These are phyloP conservation scores for Ogataea trehalophila DNA, from an alignment of 805 yeast genomes.

Conservation along the genomic window DNA sequence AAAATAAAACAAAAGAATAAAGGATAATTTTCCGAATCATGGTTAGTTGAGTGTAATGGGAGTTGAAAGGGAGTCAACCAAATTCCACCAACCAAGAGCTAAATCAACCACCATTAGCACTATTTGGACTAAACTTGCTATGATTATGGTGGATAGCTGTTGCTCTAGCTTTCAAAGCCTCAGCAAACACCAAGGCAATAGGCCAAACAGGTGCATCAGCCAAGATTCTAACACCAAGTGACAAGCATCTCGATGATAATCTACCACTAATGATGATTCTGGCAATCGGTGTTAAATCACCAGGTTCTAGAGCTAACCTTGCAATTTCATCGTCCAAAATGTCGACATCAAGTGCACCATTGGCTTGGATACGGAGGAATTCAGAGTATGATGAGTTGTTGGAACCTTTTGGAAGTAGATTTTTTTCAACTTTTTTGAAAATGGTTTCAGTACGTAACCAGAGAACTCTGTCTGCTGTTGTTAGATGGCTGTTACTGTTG, in stretches of 20 bases:
- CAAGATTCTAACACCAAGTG: conserved; percentile 67
- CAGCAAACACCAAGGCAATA: conserved; percentile 71
- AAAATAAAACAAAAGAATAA: background rate
- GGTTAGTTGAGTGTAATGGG: background rate
- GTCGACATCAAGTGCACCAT: conserved; percentile 54
- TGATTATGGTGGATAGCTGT: conserved; percentile 30
- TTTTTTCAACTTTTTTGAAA: conserved; percentile 55
- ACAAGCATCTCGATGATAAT: conserved; percentile 52
- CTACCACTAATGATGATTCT: conserved; percentile 44
- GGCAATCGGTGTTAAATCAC: conserved; percentile 40
- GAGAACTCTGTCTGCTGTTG: conserved; percentile 47
- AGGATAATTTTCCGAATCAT: background rate
- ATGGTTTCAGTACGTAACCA: conserved; percentile 63
- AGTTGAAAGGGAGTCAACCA: too few species aligned
- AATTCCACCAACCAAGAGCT: background rate
- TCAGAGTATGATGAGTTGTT: conserved; percentile 54
- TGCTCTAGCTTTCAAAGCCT: conserved; percentile 67
- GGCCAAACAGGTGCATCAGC: conserved; percentile 92
- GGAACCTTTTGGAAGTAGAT: conserved; percentile 47
- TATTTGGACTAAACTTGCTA: conserved; percentile 17
- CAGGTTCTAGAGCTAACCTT: conserved; percentile 41
- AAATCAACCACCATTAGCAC: background rate
- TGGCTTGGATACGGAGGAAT: conserved; percentile 51
- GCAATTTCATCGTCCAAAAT: conserved; percentile 46
- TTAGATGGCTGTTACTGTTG: conserved; percentile 6